phyloP scores from a whole-genome alignment of 1,284 basidiomycete genomes.

The Cryptococcus sp. region DNA sequence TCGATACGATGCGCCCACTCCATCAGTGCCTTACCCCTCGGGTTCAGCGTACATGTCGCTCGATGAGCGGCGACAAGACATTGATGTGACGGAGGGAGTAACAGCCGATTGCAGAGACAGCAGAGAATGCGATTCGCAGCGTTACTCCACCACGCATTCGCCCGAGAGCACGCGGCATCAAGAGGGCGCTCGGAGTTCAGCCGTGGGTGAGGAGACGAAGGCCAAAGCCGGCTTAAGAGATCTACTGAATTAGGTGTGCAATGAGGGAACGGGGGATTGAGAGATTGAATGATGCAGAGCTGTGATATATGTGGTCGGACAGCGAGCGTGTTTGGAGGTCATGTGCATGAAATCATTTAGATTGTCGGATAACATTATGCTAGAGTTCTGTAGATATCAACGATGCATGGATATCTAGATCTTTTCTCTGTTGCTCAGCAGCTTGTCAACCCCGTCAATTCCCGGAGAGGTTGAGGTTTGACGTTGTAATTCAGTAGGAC shows the following conservation, averaged over 20 bases:
- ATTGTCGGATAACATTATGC: too few species aligned
- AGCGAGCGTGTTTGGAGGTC: neutral
- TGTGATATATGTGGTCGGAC: neutral
- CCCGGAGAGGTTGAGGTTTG: neutral
- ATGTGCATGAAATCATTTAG: neutral
- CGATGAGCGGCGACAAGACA: neutral
- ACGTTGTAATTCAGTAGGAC: too few species aligned
- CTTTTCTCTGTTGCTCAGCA: too few species aligned
- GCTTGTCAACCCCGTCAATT: too few species aligned
- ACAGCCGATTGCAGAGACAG: neutral
- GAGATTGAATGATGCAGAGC: too few species aligned
- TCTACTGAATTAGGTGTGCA: conserved; percentile 1
- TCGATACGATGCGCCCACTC: too few species aligned
- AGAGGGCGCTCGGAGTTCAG: neutral
- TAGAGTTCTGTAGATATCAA: too few species aligned
- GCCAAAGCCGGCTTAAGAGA: conserved; percentile 3
- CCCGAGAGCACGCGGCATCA: too few species aligned
- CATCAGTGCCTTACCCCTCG: too few species aligned
- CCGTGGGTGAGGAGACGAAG: neutral
- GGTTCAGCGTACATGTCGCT: neutral
- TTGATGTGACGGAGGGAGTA: neutral
- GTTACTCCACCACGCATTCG: neutral
- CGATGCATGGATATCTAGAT: too few species aligned
- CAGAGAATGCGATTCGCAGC: neutral
- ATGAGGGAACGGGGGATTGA: neutral